These are phyloP conservation scores for Tarenaya hassleriana DNA, from an alignment of 345 rosid species.

Conservation along the genomic window DNA sequence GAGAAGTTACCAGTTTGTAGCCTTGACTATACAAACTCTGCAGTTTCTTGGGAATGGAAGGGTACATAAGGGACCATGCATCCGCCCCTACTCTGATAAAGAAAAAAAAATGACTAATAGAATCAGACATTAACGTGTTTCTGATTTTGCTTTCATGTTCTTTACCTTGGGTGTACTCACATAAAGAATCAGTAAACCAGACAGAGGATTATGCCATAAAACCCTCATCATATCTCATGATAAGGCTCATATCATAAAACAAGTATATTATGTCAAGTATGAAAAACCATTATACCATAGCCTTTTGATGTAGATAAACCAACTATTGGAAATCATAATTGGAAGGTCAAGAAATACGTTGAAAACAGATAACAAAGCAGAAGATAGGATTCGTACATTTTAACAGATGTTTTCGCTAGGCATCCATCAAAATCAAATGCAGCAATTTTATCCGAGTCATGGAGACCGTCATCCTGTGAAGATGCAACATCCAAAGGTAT, in stretches of 20 bases:
- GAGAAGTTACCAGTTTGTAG: slow-evolving; percentile 68
- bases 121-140: background rate
- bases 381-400: slow-evolving; percentile 38
- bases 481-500: background rate
- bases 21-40: slow-evolving; percentile 66
- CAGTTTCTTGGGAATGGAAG: slow-evolving; percentile 82
- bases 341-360: background rate
- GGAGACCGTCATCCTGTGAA: slow-evolving; percentile 70
- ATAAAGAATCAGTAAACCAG: too few relatives aligned
- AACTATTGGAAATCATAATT: background rate
- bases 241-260: background rate
- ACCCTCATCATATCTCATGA: background rate
- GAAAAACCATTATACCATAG: background rate
- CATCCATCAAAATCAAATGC: slow-evolving; percentile 98
- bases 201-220: background rate
- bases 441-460: slow-evolving; percentile 74
- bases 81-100: slow-evolving; percentile 80
- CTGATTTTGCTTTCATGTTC: slow-evolving; percentile 3
- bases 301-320: background rate
- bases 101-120: background rate
- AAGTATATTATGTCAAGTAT: background rate
- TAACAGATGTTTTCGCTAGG: slow-evolving; percentile 79
- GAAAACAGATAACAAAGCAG: background rate
- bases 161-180: too few relatives aligned
- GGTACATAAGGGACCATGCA: slow-evolving; percentile 90